Conservation (phyloP, 352 stramenopile species). For the Globisporangium mamillatum region DNA sequence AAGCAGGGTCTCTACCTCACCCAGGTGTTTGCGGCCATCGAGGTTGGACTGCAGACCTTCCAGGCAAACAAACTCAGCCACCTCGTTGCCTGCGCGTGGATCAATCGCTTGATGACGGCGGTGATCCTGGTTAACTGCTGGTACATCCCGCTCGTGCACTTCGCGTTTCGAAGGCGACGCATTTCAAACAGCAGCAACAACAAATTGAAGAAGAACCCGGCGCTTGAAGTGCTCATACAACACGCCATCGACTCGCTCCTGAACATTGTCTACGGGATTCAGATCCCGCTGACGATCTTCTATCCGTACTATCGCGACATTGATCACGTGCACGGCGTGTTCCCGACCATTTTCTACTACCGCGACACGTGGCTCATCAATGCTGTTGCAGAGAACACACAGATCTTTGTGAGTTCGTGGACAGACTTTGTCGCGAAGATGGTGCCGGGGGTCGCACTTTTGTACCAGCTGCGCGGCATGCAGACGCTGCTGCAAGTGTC, state of each 20-base stretch:
- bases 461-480: slow-evolving; percentile 11
- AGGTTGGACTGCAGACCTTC: slow-evolving; percentile 27
- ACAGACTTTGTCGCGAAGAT: slow-evolving; percentile 18
- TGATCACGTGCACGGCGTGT: background rate
- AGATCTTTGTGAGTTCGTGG: slow-evolving; percentile 20
- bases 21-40: slow-evolving; percentile 13
- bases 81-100: slow-evolving; percentile 14
- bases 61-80: slow-evolving; percentile 22
- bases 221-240: slow-evolving; percentile 14
- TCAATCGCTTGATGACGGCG: slow-evolving; percentile 20
- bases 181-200: background rate
- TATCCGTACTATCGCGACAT: slow-evolving; percentile 6
- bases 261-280: slow-evolving; percentile 18
- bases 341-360: slow-evolving; percentile 7
- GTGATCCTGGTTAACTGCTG: slow-evolving; percentile 25
- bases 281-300: slow-evolving; percentile 14
- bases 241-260: slow-evolving; percentile 17
- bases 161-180: background rate
- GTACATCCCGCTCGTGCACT: slow-evolving; percentile 19
- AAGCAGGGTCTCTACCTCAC: slow-evolving; percentile 12
- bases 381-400: slow-evolving; percentile 6
- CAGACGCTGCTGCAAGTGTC: slow-evolving; percentile 15
- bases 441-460: slow-evolving; percentile 9
- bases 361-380: slow-evolving; percentile 14
- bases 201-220: slow-evolving; percentile 2